Evolutionary conservation across 257 asterid species (phyloP).

Genomic region (Dorcoceras hygrometricum): DNA sequence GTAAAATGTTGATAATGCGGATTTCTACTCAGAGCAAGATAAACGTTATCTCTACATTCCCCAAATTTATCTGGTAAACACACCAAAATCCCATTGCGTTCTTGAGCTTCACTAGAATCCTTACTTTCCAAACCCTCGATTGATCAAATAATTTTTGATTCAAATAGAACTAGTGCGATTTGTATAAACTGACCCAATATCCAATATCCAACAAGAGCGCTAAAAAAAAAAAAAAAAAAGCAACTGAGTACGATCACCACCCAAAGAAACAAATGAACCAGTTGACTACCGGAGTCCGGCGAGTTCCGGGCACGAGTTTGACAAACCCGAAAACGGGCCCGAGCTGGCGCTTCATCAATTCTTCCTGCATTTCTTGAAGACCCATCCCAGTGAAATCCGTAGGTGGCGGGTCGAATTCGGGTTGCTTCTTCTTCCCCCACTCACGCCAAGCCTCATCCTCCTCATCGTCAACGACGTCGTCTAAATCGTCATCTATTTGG

Average conservation of each 20-base stretch:
- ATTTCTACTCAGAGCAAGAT: too few species aligned
- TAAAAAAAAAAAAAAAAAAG: not conserved
- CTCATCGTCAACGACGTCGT: slow-evolving; percentile 82
- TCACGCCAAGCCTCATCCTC: slow-evolving; percentile 80
- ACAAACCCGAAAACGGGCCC: slow-evolving; percentile 93
- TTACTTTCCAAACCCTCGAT: not conserved
- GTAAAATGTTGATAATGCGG: too few species aligned
- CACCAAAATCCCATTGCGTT: not conserved
- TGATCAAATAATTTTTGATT: not conserved
- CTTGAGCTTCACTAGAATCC: not conserved
- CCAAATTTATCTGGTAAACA: not conserved
- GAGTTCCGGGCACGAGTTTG: slow-evolving; percentile 75
- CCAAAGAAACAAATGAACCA: not conserved
- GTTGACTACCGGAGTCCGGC: slow-evolving; percentile 55
- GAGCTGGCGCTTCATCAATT: slow-evolving; percentile 60
- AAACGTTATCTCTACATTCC: not conserved
- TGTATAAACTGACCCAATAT: not conserved
- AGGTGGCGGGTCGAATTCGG: slow-evolving; percentile 77
- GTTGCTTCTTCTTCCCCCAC: slow-evolving; percentile 68
- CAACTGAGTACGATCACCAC: not conserved
- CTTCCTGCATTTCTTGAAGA: slow-evolving; percentile 52
- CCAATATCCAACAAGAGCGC: not conserved
- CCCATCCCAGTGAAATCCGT: slow-evolving; percentile 50
- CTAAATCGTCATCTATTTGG: slow-evolving; percentile 79
- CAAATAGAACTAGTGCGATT: not conserved